These are phyloP conservation scores for Acer yangbiense DNA, from an alignment of 345 rosid species.

Conservation along the genomic window DNA sequence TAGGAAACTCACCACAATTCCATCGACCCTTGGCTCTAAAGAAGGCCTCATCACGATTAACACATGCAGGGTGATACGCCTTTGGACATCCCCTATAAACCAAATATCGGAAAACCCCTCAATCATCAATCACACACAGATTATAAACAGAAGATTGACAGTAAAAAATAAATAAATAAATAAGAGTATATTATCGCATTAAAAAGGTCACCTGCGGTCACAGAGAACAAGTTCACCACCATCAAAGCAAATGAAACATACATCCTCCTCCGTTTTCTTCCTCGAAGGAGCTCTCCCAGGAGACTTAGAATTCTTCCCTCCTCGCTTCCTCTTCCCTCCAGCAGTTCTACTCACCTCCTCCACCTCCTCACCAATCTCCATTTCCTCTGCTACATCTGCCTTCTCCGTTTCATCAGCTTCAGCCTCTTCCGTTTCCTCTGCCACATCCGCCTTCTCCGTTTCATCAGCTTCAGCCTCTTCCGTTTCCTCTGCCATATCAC, in stretches of 20 bases:
- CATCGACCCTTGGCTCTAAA: slow-evolving; percentile 85
- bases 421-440: slow-evolving; percentile 31
- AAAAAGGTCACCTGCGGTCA: slow-evolving; percentile 77
- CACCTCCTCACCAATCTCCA: slow-evolving; percentile 36
- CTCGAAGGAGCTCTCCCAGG: slow-evolving; percentile 44
- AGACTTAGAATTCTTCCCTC: slow-evolving; percentile 50
- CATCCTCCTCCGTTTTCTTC: slow-evolving; percentile 94
- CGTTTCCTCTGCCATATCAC: slow-evolving; percentile 29
- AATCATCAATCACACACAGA: background rate
- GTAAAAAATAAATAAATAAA: background rate
- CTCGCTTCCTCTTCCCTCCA: slow-evolving; percentile 80
- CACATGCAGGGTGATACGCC: slow-evolving; percentile 95
- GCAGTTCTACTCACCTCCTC: slow-evolving; percentile 50
- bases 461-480: slow-evolving; percentile 34
- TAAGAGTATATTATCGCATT: background rate
- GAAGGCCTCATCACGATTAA: slow-evolving; percentile 88
- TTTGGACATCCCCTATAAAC: slow-evolving; percentile 91
- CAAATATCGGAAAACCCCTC: slow-evolving; percentile 8
- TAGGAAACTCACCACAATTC: slow-evolving; percentile 84
- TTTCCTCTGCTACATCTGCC: slow-evolving; percentile 30
- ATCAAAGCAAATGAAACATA: slow-evolving; percentile 96
- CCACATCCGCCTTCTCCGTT: slow-evolving; percentile 28
- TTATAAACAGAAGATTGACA: slow-evolving; percentile 7
- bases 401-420: slow-evolving; percentile 36
- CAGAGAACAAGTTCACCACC: slow-evolving; percentile 97